Conservation (phyloP, 1,284 basidiomycete species). For the Papiliotrema fonsecae region DNA sequence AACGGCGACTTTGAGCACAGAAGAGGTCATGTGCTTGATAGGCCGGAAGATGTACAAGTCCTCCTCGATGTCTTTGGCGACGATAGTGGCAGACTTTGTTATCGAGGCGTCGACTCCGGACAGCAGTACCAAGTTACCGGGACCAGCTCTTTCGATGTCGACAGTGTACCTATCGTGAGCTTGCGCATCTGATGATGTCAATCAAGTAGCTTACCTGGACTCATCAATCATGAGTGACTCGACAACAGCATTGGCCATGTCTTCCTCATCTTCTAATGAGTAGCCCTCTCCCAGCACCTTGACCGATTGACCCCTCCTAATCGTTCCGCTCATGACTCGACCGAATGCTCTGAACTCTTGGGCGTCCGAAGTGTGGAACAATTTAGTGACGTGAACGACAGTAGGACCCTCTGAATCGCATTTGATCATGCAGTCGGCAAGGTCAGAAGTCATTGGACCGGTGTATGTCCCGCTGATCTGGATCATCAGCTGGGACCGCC, state of each 20-base stretch:
- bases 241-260: slow-evolving; percentile 82
- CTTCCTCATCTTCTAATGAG: slow-evolving; percentile 96
- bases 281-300: slow-evolving; percentile 98
- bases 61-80: slow-evolving; percentile 61
- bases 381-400: slow-evolving; percentile 87
- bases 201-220: slow-evolving; percentile 59
- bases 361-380: slow-evolving; percentile 93
- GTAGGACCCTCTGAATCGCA: slow-evolving; percentile 82
- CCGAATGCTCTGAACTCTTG: slow-evolving; percentile 94
- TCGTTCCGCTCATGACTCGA: slow-evolving; percentile 85
- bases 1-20: slow-evolving; percentile 97
- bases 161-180: slow-evolving; percentile 70
- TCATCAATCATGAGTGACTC: slow-evolving; percentile 87
- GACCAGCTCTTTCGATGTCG: slow-evolving; percentile 77
- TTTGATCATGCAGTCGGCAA: slow-evolving; percentile 71
- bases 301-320: slow-evolving; percentile 73
- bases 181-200: background rate
- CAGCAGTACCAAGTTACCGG: slow-evolving; percentile 88
- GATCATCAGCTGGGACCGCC: slow-evolving; percentile 13
- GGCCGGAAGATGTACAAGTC: slow-evolving; percentile 92
- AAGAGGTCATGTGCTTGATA: slow-evolving; percentile 91
- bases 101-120: slow-evolving; percentile 92
- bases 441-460: slow-evolving; percentile 73
- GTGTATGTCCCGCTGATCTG: slow-evolving; percentile 77
- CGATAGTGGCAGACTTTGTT: slow-evolving; percentile 88